These are phyloP conservation scores for Candida glucosophila DNA, from an alignment of 1,139 yeast species.

Conservation along the genomic window DNA sequence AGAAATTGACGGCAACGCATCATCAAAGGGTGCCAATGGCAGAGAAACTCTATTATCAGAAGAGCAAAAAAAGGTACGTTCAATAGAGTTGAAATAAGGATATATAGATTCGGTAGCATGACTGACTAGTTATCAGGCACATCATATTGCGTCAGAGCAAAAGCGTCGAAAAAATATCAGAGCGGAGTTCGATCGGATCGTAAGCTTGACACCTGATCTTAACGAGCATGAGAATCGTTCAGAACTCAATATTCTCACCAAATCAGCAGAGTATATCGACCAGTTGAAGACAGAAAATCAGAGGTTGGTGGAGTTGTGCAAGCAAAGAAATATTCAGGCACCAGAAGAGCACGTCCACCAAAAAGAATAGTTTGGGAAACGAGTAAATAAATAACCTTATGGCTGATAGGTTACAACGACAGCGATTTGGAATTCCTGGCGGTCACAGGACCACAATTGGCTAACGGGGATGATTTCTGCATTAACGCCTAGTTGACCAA, in stretches of 20 bases:
- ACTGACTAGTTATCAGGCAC: constrained; percentile 21
- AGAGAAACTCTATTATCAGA: constrained; percentile 29
- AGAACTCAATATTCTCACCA: constrained; percentile 36
- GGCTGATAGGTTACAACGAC: no score
- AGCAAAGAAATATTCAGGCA: constrained; percentile 26
- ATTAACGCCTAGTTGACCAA: constrained; percentile 1
- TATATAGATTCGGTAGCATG: background rate
- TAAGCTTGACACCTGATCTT: constrained; percentile 33
- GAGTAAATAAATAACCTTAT: no score
- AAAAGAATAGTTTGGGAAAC: no score
- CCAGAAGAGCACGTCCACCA: constrained; percentile 30
- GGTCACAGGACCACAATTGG: no score
- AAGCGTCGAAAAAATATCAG: constrained; percentile 40
- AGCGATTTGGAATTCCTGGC: no score
- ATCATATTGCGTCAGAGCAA: constrained; percentile 44
- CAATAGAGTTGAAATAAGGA: background rate
- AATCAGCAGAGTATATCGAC: constrained; percentile 40
- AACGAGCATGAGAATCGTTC: constrained; percentile 36
- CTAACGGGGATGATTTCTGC: constrained; percentile 2
- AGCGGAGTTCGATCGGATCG: constrained; percentile 38
- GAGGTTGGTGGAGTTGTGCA: constrained; percentile 25
- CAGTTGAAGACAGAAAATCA: constrained; percentile 30
- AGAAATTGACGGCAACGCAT: no score
- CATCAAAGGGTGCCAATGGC: no score
- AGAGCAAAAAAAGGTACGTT: constrained; percentile 37